These are phyloP conservation scores for Gracilariopsis chorda DNA, from an alignment of 23 red algal species.

Conservation along the genomic window DNA sequence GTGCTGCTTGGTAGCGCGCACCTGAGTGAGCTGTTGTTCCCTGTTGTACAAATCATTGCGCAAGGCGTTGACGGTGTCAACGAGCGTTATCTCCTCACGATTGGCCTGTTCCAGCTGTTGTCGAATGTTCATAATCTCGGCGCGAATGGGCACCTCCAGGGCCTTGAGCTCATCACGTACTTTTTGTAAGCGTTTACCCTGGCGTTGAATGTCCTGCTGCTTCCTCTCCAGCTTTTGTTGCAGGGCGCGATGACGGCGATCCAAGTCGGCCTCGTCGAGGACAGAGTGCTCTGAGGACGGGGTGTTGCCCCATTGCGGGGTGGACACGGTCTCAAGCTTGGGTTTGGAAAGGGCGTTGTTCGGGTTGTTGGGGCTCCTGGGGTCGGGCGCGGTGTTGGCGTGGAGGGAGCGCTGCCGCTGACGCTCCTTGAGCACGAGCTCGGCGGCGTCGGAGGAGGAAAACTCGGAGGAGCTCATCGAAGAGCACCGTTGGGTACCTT, in stretches of 20 bases:
- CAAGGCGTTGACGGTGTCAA: conserved; percentile 56
- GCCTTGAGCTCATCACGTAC: conserved; percentile 66
- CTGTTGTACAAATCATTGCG: conserved; percentile 42
- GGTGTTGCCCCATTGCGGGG: not conserved
- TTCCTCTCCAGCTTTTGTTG: conserved; percentile 38
- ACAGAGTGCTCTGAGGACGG: not conserved
- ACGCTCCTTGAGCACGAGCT: conserved; percentile 47
- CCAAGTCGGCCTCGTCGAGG: conserved; percentile 64
- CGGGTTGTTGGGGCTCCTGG: not conserved
- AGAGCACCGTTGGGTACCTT: too few species aligned
- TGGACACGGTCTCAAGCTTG: conserved; percentile 54
- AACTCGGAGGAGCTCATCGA: conserved; percentile 46
- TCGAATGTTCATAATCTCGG: conserved; percentile 70
- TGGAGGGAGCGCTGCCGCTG: conserved; percentile 27
- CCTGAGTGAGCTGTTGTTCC: conserved; percentile 14
- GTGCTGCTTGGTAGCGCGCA: conserved; percentile 42
- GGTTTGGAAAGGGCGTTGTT: not conserved
- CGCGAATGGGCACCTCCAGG: conserved; percentile 72
- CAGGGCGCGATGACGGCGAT: conserved; percentile 36
- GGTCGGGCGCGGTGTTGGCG: not conserved
- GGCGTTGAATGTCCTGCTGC: conserved; percentile 39
- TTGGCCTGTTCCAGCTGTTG: conserved; percentile 61
- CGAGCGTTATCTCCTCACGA: conserved; percentile 31
- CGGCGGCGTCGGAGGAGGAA: conserved; percentile 39
- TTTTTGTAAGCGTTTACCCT: conserved; percentile 26